Evolutionary conservation across 106 monocot species (phyloP), one percentile per base, ranked within the genome.

Genomic region (Triglochin maritima): DNA sequence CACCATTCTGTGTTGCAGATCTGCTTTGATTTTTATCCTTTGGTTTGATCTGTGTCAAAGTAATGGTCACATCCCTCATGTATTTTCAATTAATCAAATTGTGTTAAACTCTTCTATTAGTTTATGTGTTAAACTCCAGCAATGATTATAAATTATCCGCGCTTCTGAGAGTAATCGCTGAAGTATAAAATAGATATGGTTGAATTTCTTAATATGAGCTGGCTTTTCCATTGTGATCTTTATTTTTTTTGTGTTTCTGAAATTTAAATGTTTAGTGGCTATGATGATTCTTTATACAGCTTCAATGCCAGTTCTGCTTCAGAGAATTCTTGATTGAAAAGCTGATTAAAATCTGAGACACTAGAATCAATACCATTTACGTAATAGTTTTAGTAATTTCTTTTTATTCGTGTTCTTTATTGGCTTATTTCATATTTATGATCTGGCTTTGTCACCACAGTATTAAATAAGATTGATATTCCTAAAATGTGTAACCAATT

Each of bases 1-100:
- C 16, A 49, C 65, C 49, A 17, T 49, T 49, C 65, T 49, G 65
- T 65, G 65, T 65, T 65, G 65, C 65, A 65, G 65, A 50, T 65
- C 65, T 17, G 65, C 47, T 65, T 45, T 8, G 9, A 4, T 5
- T 2, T 45, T 5, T 13, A 15, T 45, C 15, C 44, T n/a, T 15
- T 65, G n/a, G 49, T 49, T 49, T 50, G 44, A 65, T 50, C 65
- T 65, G 65, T 65, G 65, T 65, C 65, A 65, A 65, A 65, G 65
- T 45, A 49, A 65, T 10, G 65, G 65, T 49, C 16, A 65, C 49
- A 65, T 14, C 7, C 7, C 42, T 1, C n/a, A 43, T 4, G 0
- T 4, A 43, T 44, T 0, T 60, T 60, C 29, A 7, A 7, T 59
- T 15, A 2, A 29, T 4, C 9, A 17, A 9, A 5, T 9, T 60